phyloP scores from a whole-genome alignment of 345 rosid genomes.

The Firmiana major region DNA sequence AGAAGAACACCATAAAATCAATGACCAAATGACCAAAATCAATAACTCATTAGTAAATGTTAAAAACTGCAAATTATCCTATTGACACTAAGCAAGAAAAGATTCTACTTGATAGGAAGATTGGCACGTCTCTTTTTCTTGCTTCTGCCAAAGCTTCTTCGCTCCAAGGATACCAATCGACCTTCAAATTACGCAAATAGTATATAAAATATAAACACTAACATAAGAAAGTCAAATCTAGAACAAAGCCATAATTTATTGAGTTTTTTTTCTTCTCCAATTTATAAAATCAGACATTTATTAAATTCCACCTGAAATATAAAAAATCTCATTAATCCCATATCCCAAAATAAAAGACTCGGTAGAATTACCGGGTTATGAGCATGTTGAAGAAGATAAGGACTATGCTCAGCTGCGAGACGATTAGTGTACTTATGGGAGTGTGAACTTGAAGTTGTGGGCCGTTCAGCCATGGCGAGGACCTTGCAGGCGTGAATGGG shows the following conservation, averaged over 20 bases:
- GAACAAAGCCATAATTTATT: neutral
- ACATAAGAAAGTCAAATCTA: neutral
- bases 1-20: slow-evolving; percentile 20
- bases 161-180: slow-evolving; percentile 94
- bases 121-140: slow-evolving; percentile 71
- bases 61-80: slow-evolving; percentile 9
- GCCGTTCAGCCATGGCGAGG: slow-evolving; percentile 42
- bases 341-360: neutral
- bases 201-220: neutral
- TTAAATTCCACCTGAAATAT: neutral
- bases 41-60: slow-evolving; percentile 1
- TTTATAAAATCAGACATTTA: neutral
- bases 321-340: neutral
- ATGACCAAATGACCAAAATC: slow-evolving; percentile 25
- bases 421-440: slow-evolving; percentile 56
- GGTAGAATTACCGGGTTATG: slow-evolving; percentile 62
- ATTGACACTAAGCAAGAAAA: neutral
- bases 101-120: slow-evolving; percentile 80
- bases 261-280: neutral
- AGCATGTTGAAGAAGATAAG: slow-evolving; percentile 90
- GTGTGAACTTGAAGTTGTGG: slow-evolving; percentile 27
- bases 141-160: slow-evolving; percentile 92
- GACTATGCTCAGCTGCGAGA: slow-evolving; percentile 79
- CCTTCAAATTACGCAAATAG: slow-evolving; percentile 35
- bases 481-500: slow-evolving; percentile 32